A percentile compares a stretch with the other conserved stretches of the same genome.
Conservation (phyloP, 2,329 filamentous ascomycete genomes). For the Botrytis galanthina region DNA sequence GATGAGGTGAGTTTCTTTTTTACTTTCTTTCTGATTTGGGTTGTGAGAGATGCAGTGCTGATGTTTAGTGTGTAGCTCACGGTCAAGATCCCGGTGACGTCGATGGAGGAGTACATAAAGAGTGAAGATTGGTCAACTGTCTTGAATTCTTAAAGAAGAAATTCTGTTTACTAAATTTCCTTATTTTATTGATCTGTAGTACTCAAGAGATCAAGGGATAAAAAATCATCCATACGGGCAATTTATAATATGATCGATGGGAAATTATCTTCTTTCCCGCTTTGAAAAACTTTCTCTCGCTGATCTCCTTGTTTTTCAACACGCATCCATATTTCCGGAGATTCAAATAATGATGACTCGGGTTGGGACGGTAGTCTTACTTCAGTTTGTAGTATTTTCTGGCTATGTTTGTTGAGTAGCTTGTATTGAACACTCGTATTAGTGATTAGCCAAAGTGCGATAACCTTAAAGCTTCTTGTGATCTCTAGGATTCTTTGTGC, state of each 20-base stretch:
- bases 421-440: too few species aligned
- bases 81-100: neutral
- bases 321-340: accelerated
- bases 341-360: neutral
- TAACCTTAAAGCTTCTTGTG: too few species aligned
- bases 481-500: too few species aligned
- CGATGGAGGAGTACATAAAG: neutral
- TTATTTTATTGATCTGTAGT: neutral
- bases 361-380: neutral
- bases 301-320: neutral
- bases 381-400: neutral
- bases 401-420: too few species aligned
- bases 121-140: neutral
- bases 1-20: neutral
- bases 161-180: neutral
- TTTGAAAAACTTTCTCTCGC: accelerated
- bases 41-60: neutral
- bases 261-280: neutral
- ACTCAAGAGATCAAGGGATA: accelerated
- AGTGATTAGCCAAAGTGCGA: too few species aligned
- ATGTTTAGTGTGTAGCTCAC: neutral
- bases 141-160: neutral
- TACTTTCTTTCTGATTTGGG: neutral
- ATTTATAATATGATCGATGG: neutral
- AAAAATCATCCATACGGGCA: accelerated